Evolutionary conservation across 2,329 filamentous ascomycete genomes (phyloP).

Genomic region (Colletotrichum costaricense): DNA sequence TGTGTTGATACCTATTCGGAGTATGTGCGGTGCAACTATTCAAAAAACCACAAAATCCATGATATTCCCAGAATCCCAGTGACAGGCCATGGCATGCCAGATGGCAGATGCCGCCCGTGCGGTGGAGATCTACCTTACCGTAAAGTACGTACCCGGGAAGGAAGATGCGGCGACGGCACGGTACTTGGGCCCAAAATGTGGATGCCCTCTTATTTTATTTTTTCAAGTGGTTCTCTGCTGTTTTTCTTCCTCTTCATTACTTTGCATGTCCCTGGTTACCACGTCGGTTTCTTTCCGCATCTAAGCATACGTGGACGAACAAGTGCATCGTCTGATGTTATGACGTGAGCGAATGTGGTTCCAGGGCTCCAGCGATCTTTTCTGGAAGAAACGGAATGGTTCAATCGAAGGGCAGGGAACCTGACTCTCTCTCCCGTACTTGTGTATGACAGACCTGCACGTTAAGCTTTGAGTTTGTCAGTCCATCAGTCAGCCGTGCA

Average conservation of each 20-base stretch:
- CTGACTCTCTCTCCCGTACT: constrained; percentile 10
- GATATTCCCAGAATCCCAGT: background rate
- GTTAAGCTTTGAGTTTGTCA: background rate
- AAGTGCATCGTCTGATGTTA: background rate
- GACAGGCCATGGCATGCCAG: constrained; percentile 4
- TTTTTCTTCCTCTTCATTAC: background rate
- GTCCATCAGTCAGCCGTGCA: background rate
- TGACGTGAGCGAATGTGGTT: background rate
- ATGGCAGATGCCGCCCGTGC: constrained; percentile 28
- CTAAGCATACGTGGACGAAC: background rate
- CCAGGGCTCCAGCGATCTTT: constrained; percentile 11
- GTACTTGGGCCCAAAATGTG: background rate
- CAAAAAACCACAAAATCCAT: background rate
- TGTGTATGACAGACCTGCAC: background rate
- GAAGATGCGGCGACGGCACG: constrained; percentile 2
- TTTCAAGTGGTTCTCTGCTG: background rate
- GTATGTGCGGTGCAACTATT: background rate
- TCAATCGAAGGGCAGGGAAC: background rate
- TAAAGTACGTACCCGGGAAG: background rate
- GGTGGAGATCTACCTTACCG: constrained; percentile 18
- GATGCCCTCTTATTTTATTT: background rate
- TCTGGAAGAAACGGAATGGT: constrained; percentile 12
- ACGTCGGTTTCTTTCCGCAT: constrained; percentile 12
- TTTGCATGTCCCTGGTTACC: background rate
- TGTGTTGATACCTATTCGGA: background rate